These are phyloP conservation scores for Solanum sitiens DNA, from an alignment of 257 asterid species.

Conservation along the genomic window DNA sequence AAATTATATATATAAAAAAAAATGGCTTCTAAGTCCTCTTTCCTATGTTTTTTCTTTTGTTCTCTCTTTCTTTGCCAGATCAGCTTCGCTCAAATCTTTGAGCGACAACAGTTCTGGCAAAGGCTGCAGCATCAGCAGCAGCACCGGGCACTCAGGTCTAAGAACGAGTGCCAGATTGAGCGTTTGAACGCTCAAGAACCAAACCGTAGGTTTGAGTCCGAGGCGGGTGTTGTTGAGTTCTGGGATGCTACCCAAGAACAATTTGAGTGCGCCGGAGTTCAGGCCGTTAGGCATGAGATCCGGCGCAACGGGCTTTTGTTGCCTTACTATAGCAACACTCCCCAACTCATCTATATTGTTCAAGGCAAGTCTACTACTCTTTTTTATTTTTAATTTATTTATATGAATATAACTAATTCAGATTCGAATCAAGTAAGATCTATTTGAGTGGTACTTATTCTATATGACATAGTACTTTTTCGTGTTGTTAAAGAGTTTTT, in stretches of 20 bases:
- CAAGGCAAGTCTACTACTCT: constrained; percentile 11
- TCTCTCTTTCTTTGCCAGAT: constrained; percentile 11
- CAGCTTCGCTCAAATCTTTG: constrained; percentile 18
- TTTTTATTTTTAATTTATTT: not conserved
- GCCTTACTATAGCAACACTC: constrained; percentile 41
- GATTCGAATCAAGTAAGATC: rapidly evolving
- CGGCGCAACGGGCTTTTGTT: constrained; percentile 35
- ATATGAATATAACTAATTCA: not conserved
- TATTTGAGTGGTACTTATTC: not conserved
- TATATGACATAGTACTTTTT: too few relatives aligned
- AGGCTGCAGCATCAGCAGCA: constrained; percentile 15
- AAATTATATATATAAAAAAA: not conserved
- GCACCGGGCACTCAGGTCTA: constrained; percentile 35
- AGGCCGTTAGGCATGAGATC: constrained; percentile 17
- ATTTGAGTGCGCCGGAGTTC: constrained; percentile 38
- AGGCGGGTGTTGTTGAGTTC: constrained; percentile 36
- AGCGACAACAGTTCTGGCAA: constrained; percentile 16
- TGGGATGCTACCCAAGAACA: constrained; percentile 23
- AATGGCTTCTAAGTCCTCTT: not conserved
- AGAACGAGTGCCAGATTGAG: constrained; percentile 26
- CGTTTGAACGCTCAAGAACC: constrained; percentile 35
- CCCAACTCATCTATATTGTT: constrained; percentile 31
- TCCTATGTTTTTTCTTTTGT: constrained; percentile 5
- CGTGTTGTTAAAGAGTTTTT: not conserved
- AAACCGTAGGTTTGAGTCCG: not conserved